Base-by-base conservation (phyloP, 1,284 basidiomycete species). In the Puccinia coronata region DNA sequence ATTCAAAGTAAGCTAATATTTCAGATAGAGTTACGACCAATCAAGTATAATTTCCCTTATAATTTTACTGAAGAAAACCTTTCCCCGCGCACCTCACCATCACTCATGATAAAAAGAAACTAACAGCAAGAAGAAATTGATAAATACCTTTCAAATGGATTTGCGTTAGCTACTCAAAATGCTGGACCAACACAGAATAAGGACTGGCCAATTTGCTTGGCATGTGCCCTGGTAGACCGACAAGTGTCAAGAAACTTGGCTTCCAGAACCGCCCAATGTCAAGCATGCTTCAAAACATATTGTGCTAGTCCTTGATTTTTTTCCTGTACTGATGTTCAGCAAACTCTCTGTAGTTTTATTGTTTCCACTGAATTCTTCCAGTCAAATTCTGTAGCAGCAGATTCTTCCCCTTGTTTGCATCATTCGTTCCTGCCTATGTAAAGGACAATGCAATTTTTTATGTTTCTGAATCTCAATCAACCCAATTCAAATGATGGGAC, bases 211-310 rank as follows among this genome's bases (percentile, higher is more conserved):
- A 36, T 25, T 9, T 81, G 79, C 34, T 36, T 81, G 23, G 79
- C 79, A 8, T 81, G 79, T 41, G 79, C 79, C 6, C 43, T 81
- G 25, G 72, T 81, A 12, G 79, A 81, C 36, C 69, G 71, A 41
- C 79, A 81, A 74, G 43, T 73, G 9, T 0, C 34, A 2, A 63
- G 79, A 25, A 81, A 74, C 59, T 14, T 12, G 8, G 69, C 47
- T 16, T 16, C 71, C 25, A 63, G 79, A 34, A 81, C 57, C 18
- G 49, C 39, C 28, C 79, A 81, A 67, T 81, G 79, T 67, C 53
- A 81, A 61, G 23, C 41, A 47, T 81, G 79, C 28, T 81, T 81
- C 49, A 53, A 81, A 65, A 49, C n/a, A 31, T 81, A 73, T 67
- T 81, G 79, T 49, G 78, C 34, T 34, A 16, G 11, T 2, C 47